A percentile compares a stretch with the other conserved stretches of the same genome.
Evolutionary conservation across 495 filamentous ascomycete genomes (phyloP).

Genomic region (Xylaria scruposa): DNA sequence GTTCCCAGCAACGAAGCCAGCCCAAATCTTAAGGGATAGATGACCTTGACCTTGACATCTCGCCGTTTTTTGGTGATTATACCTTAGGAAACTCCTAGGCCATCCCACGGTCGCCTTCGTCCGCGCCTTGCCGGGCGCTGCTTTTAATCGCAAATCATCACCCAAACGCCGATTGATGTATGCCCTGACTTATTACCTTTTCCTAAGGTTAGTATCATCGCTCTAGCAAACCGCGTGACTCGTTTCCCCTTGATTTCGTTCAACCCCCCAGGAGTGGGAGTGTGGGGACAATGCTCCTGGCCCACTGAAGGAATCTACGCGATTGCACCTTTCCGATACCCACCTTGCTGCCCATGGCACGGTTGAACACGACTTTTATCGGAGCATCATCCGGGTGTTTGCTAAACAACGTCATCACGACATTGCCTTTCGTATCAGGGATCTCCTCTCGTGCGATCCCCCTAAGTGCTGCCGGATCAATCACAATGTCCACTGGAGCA

Average conservation of each 20-base stretch:
- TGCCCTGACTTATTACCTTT: not conserved
- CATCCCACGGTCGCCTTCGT: not conserved
- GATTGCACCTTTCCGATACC: conserved; percentile 43
- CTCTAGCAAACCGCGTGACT: not conserved
- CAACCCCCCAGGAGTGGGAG: conserved; percentile 31
- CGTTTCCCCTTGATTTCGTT: not conserved
- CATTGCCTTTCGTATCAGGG: conserved; percentile 27
- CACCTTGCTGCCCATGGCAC: conserved; percentile 31
- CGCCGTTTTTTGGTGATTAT: not conserved
- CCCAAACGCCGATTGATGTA: not conserved
- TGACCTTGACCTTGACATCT: not conserved
- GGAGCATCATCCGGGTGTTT: conserved; percentile 23
- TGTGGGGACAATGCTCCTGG: conserved; percentile 34
- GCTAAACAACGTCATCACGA: conserved; percentile 15
- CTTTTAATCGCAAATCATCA: not conserved
- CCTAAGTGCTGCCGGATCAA: conserved; percentile 30
- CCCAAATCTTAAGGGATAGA: not conserved
- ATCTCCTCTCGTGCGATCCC: conserved; percentile 27
- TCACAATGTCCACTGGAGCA: conserved; percentile 18
- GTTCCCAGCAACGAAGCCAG: not conserved
- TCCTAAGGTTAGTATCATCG: not conserved
- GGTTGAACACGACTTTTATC: conserved; percentile 34
- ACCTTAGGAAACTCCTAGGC: not conserved
- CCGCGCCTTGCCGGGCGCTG: not conserved
- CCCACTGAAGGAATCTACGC: conserved; percentile 43